Percentiles rank a stretch among this genome's conserved stretches.
Evolutionary conservation across 1,284 basidiomycete genomes (phyloP).

Genomic region (Coniferiporia sulphurascens): DNA sequence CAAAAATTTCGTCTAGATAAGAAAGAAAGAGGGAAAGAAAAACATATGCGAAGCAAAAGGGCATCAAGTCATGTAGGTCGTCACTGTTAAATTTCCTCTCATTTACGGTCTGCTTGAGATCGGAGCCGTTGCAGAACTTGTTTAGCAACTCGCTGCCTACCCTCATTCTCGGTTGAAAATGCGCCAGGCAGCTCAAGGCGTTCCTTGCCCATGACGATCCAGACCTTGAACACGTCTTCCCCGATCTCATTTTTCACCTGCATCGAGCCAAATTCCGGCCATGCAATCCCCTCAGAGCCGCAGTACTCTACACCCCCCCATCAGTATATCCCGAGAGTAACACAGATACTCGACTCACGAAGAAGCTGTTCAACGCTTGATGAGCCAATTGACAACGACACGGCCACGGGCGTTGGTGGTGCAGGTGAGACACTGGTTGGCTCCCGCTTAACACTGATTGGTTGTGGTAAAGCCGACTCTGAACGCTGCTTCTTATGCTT

Average conservation of each 20-base stretch:
- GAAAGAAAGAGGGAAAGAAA: not conserved
- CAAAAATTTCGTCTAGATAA: too few relatives aligned
- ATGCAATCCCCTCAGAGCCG: conserved; percentile 18
- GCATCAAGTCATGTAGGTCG: not conserved
- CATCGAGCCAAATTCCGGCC: conserved; percentile 31
- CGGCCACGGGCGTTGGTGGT: not conserved
- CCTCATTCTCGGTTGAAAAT: conserved; percentile 28
- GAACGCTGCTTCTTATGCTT: conserved; percentile 15
- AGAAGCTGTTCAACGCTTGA: conserved; percentile 6
- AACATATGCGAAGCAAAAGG: not conserved
- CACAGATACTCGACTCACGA: not conserved
- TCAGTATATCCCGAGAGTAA: not conserved
- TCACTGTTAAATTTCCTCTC: not conserved
- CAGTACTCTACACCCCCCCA: conserved; percentile 31
- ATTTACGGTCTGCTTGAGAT: not conserved
- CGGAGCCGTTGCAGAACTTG: conserved; percentile 15
- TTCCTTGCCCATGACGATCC: conserved; percentile 39
- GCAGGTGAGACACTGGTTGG: not conserved
- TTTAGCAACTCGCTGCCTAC: conserved; percentile 14
- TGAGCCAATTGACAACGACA: not conserved
- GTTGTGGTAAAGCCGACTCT: conserved; percentile 4
- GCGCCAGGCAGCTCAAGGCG: conserved; percentile 35
- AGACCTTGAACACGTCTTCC: conserved; percentile 31
- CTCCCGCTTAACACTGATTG: conserved; percentile 6
- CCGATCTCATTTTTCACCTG: conserved; percentile 22